These are phyloP conservation scores for Curvularia lunata DNA, from an alignment of 2,329 filamentous ascomycete genomes.

Conservation along the genomic window DNA sequence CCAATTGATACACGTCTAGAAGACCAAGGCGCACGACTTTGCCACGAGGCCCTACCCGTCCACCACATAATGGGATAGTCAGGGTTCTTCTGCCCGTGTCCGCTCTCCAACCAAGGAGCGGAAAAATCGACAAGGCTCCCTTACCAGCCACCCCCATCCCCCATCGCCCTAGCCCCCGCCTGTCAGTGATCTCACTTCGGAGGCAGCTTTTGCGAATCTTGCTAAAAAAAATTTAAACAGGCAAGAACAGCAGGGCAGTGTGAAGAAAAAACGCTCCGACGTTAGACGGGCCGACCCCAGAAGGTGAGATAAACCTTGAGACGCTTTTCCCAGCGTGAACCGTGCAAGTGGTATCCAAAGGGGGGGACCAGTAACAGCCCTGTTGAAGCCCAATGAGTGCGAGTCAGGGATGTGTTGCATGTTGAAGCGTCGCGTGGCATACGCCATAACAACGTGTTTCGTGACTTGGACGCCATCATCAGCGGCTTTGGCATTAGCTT, in stretches of 20 bases:
- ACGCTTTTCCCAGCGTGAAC: slow-evolving; percentile 10
- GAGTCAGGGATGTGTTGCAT: slow-evolving; percentile 14
- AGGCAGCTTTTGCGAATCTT: slow-evolving; percentile 18
- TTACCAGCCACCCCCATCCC: slow-evolving; percentile 8
- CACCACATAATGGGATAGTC: background rate
- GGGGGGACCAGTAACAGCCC: slow-evolving; percentile 11
- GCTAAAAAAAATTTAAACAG: slow-evolving; percentile 10
- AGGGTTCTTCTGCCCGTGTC: background rate
- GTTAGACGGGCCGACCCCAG: slow-evolving; percentile 19
- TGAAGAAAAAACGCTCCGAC: slow-evolving; percentile 14
- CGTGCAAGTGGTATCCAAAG: slow-evolving; percentile 15
- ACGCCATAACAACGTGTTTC: slow-evolving; percentile 14
- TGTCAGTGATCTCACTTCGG: slow-evolving; percentile 16
- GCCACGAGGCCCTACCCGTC: background rate
- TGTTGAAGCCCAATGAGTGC: slow-evolving; percentile 18
- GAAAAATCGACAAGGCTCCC: slow-evolving; percentile 11
- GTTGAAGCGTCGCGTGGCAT: slow-evolving; percentile 12
- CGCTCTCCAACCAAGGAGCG: background rate
- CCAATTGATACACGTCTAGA: slow-evolving; percentile 1
- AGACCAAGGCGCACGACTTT: background rate
- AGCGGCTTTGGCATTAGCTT: slow-evolving; percentile 7
- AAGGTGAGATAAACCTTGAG: slow-evolving; percentile 17
- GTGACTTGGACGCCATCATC: slow-evolving; percentile 8
- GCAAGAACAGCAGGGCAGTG: background rate
- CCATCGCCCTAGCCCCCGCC: slow-evolving; percentile 9